Evolutionary conservation across 2,329 filamentous ascomycete genomes (phyloP).

Genomic region (Cladorrhinum sp.): DNA sequence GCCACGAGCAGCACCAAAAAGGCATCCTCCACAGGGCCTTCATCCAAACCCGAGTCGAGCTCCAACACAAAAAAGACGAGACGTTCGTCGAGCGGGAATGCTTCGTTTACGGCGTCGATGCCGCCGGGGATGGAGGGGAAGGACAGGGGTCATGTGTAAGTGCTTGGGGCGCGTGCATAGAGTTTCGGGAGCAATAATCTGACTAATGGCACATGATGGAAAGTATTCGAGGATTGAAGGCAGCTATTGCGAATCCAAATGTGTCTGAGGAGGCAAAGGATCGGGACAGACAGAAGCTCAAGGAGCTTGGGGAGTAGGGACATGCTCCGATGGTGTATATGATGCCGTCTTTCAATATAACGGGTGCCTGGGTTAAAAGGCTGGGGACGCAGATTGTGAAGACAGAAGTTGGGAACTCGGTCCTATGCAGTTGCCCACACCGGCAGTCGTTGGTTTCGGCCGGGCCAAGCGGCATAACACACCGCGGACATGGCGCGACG

Average conservation of each 20-base stretch:
- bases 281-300: conserved; percentile 25
- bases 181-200: neutral
- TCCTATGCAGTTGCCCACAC: too few species aligned
- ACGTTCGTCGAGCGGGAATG: conserved; percentile 16
- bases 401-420: too few species aligned
- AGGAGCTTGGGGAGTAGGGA: conserved; percentile 23
- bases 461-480: too few species aligned
- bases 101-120: neutral
- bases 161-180: neutral
- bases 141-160: conserved; percentile 27
- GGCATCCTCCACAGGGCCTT: conserved; percentile 3
- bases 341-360: too few species aligned
- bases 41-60: neutral
- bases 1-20: conserved; percentile 14
- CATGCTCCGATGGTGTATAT: too few species aligned
- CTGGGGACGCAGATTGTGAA: too few species aligned
- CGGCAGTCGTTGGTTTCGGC: too few species aligned
- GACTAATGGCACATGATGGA: neutral
- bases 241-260: conserved; percentile 27
- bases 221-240: conserved; percentile 27
- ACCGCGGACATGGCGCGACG: too few species aligned
- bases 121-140: conserved; percentile 19
- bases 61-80: conserved; percentile 11
- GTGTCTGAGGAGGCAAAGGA: conserved; percentile 29
- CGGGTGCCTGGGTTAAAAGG: too few species aligned